Conservation (phyloP, 1,139 yeast genomes). For the Suhomyces taliae region DNA sequence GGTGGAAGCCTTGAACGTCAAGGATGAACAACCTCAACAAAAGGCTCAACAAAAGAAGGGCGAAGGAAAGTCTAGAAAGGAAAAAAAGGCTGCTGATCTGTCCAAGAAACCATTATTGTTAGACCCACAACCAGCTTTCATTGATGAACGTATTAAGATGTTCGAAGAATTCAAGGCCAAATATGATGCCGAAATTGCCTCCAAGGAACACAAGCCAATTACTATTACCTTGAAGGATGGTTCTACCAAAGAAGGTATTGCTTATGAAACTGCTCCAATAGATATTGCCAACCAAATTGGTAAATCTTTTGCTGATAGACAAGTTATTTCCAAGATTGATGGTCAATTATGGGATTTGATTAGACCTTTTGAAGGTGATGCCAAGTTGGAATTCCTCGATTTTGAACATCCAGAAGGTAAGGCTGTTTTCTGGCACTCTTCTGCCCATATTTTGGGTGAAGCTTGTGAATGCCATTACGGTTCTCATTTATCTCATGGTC, state of each 20-base stretch:
- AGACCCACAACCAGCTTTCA: slow-evolving; percentile 80
- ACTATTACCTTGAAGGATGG: slow-evolving; percentile 88
- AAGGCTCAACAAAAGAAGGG: slow-evolving; percentile 13
- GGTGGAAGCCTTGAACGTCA: slow-evolving; percentile 53
- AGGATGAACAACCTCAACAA: slow-evolving; percentile 24
- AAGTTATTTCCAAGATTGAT: slow-evolving; percentile 87
- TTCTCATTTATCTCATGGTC: slow-evolving; percentile 85
- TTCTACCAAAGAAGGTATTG: slow-evolving; percentile 67
- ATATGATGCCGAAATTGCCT: slow-evolving; percentile 70
- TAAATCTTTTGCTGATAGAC: slow-evolving; percentile 78
- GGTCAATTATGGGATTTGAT: slow-evolving; percentile 94
- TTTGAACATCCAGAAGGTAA: slow-evolving; percentile 85
- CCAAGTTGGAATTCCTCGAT: slow-evolving; percentile 64
- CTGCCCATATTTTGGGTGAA: slow-evolving; percentile 98
- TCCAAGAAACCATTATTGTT: slow-evolving; percentile 46
- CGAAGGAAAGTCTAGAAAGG: slow-evolving; percentile 30
- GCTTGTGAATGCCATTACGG: slow-evolving; percentile 97
- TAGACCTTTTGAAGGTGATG: slow-evolving; percentile 83
- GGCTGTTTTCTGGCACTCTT: slow-evolving; percentile 97
- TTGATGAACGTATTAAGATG: slow-evolving; percentile 73
- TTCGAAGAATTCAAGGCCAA: slow-evolving; percentile 81
- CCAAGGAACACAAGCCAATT: slow-evolving; percentile 59
- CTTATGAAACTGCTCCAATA: slow-evolving; percentile 91
- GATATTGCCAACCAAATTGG: slow-evolving; percentile 84
- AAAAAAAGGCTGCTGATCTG: slow-evolving; percentile 28